Evolutionary conservation across 345 rosid genomes (phyloP), one percentile per base, ranked within the genome.

Genomic region (Euphorbia tirucalli): DNA sequence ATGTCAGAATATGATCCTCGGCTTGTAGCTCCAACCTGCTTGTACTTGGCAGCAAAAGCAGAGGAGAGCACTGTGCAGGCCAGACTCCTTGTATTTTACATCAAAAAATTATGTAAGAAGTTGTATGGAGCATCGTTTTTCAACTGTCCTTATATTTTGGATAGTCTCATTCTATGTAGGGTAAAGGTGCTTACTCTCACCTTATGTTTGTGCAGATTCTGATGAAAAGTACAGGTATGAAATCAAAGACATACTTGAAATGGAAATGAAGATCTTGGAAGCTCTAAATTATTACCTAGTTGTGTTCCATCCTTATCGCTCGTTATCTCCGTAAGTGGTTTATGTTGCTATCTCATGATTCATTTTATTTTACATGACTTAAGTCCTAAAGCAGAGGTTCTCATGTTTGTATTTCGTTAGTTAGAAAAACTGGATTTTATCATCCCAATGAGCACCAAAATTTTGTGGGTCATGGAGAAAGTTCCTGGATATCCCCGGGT

Each of bases 11-110:
- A 89, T 69, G 99, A 95, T 82, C 99, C 99, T 28, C 85, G 95
- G 16, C 92, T 90, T 75, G 97, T 92, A 55, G 96, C 97, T 77
- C 97, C 99, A 13, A 82, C 92, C 56, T 95, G 99, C 87, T 86
- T 95, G 83, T 95, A 92, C 78, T 83, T 95, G 87, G 99, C 99
- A 57, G 87, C 97, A 37, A 95, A 92, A 83, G 99, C 97, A 73
- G 99, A 95, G 83, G 99, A 95, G 85, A 89, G 97, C 91, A 90
- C 91, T 6, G 87, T 92, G 71, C 99, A 88, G 81, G 97, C 97
- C 77, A 88, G 85, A 66, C 78, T 87, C 56, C 89, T 92, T 72
- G 86, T 75, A 57, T 95, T 88, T 78, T 95, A 79, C 86, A 82
- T 81, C 0, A 90, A 75, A 79, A 95, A 89, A 86, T 0, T 86